Base-by-base conservation (phyloP, 2,329 filamentous ascomycete species). In the Trichoderma gracile region DNA sequence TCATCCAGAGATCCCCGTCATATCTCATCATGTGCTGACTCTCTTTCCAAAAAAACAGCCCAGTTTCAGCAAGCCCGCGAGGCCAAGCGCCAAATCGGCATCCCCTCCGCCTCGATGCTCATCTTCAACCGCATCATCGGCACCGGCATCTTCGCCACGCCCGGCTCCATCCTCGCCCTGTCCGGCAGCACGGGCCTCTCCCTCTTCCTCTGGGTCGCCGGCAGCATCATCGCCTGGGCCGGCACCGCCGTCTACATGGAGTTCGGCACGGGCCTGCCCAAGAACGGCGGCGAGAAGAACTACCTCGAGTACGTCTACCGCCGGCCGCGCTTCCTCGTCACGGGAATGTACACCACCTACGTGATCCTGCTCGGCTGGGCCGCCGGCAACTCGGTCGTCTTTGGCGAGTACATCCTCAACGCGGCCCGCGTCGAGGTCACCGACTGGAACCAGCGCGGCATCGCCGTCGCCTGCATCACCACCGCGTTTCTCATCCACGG, bases 321-420 rank as follows among this genome's bases (percentile, higher is more conserved):
- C 42, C 82, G 79, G 68, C 87, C 87, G 2, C 81, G 78, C 69
- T 88, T 88, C 71, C 79, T 89, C 9, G 81, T 80, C 52, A 89
- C 86, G 8, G 82, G 81, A 15, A 76, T 89, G 63, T 89, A 88
- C 74, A 78, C 82, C 4, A 81, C 83, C 33, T 89, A 89, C 67
- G 83, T 88, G 14, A 71, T 90, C 27, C 79, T 90, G 1, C 81
- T 89, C 19, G 86, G 84, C 14, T 89, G 86, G 86, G 86, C 86
- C 0, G 84, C 84, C 7, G 84, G 84, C 15, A 90, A 90, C 74
- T 88, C 84, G 0, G 85, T 91, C 67, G 82, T 90, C 45, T 90
- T 91, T 68, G 87, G 87, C 66, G 86, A 89, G 72, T 90, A 90
- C 74, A 86, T 91, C 64, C 80, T 91, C 2, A 81, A 88, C 71